These are phyloP conservation scores for Talaromyces liani DNA, from an alignment of 495 filamentous ascomycete species.

Conservation along the genomic window DNA sequence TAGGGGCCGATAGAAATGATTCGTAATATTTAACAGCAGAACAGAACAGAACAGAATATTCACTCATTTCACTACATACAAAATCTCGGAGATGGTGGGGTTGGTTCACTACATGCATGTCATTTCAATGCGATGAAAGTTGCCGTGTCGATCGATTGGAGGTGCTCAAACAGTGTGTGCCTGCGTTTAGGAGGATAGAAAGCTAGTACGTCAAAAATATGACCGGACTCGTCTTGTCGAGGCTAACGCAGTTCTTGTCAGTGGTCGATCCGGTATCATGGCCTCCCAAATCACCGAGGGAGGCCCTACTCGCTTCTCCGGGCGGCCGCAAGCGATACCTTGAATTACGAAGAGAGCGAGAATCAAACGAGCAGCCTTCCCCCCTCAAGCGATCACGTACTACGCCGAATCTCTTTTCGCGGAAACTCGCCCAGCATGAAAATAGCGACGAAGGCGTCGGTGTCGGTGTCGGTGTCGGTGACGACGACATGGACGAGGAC, in stretches of 20 bases:
- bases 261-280: constrained; percentile 53
- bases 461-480: constrained; percentile 23
- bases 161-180: background rate
- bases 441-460: constrained; percentile 28
- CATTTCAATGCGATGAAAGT: constrained; percentile 5
- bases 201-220: background rate
- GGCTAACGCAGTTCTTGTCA: constrained; percentile 6
- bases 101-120: background rate
- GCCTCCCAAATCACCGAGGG: constrained; percentile 82
- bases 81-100: background rate
- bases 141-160: background rate
- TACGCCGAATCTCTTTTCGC: constrained; percentile 30
- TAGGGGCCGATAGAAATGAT: background rate
- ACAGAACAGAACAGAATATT: background rate
- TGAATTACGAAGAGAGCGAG: constrained; percentile 52
- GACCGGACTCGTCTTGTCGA: background rate
- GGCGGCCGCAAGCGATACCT: constrained; percentile 51
- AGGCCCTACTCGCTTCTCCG: constrained; percentile 75
- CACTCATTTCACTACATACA: background rate
- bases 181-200: background rate
- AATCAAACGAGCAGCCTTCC: constrained; percentile 49
- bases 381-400: constrained; percentile 48
- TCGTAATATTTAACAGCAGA: background rate
- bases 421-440: constrained; percentile 8
- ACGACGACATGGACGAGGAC: constrained; percentile 56